Percentiles rank a stretch among this genome's conserved stretches.
These are phyloP conservation scores for Fusarium xylarioides DNA, from an alignment of 2,329 filamentous ascomycete genomes.

Conservation along the genomic window DNA sequence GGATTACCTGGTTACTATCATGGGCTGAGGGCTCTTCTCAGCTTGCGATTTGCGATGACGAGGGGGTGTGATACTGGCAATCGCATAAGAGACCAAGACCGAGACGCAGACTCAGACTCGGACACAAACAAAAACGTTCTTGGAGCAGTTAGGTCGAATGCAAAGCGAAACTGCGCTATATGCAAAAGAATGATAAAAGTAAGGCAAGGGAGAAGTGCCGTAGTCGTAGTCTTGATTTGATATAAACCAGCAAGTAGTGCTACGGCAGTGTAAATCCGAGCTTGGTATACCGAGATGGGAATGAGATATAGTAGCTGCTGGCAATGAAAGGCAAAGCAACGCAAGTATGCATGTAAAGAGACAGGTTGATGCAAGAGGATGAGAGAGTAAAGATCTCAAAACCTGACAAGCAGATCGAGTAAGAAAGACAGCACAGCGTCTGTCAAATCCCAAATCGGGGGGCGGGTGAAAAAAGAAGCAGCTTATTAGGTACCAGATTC, in stretches of 20 bases:
- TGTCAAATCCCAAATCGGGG: slow-evolving; percentile 30
- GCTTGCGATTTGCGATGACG: slow-evolving; percentile 24
- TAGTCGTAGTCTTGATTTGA: slow-evolving; percentile 8
- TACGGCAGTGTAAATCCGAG: background rate
- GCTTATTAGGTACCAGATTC: slow-evolving; percentile 26
- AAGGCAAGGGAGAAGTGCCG: slow-evolving; percentile 12
- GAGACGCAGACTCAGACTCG: background rate
- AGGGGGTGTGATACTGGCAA: slow-evolving; percentile 25
- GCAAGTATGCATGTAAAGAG: slow-evolving; percentile 14
- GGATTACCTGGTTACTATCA: slow-evolving; percentile 9
- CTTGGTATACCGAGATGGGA: background rate
- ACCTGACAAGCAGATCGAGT: slow-evolving; percentile 26
- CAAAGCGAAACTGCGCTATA: slow-evolving; percentile 25
- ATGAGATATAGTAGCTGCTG: background rate
- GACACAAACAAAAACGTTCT: slow-evolving; percentile 18
- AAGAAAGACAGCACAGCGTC: slow-evolving; percentile 28
- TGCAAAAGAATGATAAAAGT: slow-evolving; percentile 17
- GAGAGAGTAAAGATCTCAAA: slow-evolving; percentile 17
- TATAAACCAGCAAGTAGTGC: slow-evolving; percentile 20
- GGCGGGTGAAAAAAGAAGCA: slow-evolving; percentile 22
- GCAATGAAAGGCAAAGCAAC: slow-evolving; percentile 12
- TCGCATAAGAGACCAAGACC: slow-evolving; percentile 2
- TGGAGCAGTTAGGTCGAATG: slow-evolving; percentile 19
- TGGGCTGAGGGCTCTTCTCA: slow-evolving; percentile 4
- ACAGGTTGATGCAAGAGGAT: slow-evolving; percentile 15